Percentiles rank a stretch among this genome's conserved stretches.
Evolutionary conservation across 805 yeast species (phyloP).

Genomic region (Starmera caribaea): DNA sequence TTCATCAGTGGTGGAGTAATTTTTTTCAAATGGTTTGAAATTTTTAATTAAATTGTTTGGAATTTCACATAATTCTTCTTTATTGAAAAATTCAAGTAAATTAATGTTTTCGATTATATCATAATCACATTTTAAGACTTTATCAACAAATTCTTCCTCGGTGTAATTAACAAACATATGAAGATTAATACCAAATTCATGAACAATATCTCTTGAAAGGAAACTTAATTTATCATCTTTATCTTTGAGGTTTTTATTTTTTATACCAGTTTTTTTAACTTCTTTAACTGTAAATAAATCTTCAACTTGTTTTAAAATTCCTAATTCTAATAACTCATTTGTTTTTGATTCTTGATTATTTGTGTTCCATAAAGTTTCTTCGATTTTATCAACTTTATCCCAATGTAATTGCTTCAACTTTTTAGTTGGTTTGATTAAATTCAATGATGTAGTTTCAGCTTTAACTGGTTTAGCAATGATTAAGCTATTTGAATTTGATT

Average conservation of each 20-base stretch:
- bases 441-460: conserved; percentile 2
- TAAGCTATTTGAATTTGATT: too few species aligned
- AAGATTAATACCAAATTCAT: conserved; percentile 89
- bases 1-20: conserved; percentile 38
- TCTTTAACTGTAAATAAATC: conserved; percentile 81
- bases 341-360: conserved; percentile 47
- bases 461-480: neutral
- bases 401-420: conserved; percentile 93
- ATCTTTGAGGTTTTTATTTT: conserved; percentile 24
- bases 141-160: conserved; percentile 59
- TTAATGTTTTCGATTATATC: conserved; percentile 62
- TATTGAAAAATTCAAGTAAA: conserved; percentile 76
- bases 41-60: conserved; percentile 62
- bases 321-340: conserved; percentile 59
- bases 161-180: conserved; percentile 60
- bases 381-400: conserved; percentile 84
- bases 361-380: conserved; percentile 78
- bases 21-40: conserved; percentile 54
- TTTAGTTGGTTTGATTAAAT: conserved; percentile 37
- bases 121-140: conserved; percentile 65
- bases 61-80: conserved; percentile 66
- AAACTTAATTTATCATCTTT: conserved; percentile 52
- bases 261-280: conserved; percentile 34
- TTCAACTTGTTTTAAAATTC: conserved; percentile 79
- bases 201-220: conserved; percentile 78